Evolutionary conservation across 116 monocot species (phyloP), one percentile per base, ranked within the genome.

Genomic region (Papilionanthe hybrid): DNA sequence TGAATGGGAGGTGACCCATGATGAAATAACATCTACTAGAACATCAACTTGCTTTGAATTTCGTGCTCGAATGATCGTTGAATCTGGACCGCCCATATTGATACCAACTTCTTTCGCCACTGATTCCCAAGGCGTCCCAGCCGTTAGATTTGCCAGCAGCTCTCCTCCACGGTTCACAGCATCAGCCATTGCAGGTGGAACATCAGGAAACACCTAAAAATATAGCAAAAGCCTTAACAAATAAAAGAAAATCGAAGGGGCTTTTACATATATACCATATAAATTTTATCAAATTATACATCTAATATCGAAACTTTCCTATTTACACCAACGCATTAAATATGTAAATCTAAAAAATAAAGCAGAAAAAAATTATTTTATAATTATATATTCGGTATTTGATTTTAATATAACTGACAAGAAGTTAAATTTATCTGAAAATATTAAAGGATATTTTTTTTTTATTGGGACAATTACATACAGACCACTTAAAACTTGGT

Each of bases 161-260:
- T 92, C 96, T 18, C 92, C 84, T 57, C 94, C 94, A n/a, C 88
- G 84, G 85, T 91, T 94, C 9, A 94, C 89, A 32, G 92, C 89
- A 88, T 96, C 91, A n/a, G 92, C 89, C 94, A 94, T 92, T 19
- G 82, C 94, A n/a, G 96, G 96, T 76, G 96, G 94, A 72, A 94
- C 91, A 83, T 94, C 90, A 13, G 96, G 94, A 9, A 96, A 30
- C 13, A 88, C 75, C 96, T 96, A 80, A 5, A 71, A 15, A 32
- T 17, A 71, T 17, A 5, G 37, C 71, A 71, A 71, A 71, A 17
- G 37, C 41, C 37, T 71, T 7, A 71, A 5, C 5, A 27, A 23
- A 60, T 1, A 60, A 23, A 23, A 60, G n/a, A 58, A 20, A 4
- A 0, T 10, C 0, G 2, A 2, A 37, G 1, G 0, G 37, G 37